These are phyloP conservation scores for Schwanniomyces sp. DNA, from an alignment of 805 yeast genomes.

Conservation along the genomic window DNA sequence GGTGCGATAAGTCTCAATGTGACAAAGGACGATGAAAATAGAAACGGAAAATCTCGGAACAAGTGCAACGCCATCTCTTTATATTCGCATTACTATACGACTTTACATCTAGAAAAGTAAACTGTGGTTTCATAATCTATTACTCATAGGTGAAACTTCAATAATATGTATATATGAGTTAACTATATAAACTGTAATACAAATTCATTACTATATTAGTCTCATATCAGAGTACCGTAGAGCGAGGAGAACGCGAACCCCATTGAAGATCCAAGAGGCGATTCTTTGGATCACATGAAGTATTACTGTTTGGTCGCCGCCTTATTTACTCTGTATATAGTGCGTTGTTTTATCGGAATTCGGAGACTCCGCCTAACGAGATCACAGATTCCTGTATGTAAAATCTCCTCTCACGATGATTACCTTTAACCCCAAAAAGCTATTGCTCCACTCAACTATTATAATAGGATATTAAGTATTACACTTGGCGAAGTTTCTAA, in stretches of 20 bases:
- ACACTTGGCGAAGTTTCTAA: too few species aligned
- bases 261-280: neutral
- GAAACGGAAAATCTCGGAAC: slow-evolving; percentile 6
- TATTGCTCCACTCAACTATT: too few species aligned
- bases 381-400: neutral
- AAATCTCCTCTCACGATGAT: neutral
- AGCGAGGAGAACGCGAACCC: neutral
- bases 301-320: neutral
- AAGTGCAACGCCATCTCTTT: neutral
- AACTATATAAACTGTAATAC: too few species aligned
- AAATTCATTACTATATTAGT: too few species aligned
- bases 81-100: neutral
- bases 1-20: slow-evolving; percentile 10
- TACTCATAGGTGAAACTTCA: too few species aligned
- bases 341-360: neutral
- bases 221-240: too few species aligned
- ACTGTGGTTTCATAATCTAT: too few species aligned
- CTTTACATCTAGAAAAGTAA: neutral
- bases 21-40: neutral
- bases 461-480: too few species aligned
- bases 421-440: too few species aligned
- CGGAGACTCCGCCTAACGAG: neutral
- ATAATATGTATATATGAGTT: too few species aligned
- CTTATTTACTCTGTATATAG: neutral
- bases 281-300: neutral